Evolutionary conservation across 805 yeast species (phyloP).

Genomic region (Nakazawaea pomicola): DNA sequence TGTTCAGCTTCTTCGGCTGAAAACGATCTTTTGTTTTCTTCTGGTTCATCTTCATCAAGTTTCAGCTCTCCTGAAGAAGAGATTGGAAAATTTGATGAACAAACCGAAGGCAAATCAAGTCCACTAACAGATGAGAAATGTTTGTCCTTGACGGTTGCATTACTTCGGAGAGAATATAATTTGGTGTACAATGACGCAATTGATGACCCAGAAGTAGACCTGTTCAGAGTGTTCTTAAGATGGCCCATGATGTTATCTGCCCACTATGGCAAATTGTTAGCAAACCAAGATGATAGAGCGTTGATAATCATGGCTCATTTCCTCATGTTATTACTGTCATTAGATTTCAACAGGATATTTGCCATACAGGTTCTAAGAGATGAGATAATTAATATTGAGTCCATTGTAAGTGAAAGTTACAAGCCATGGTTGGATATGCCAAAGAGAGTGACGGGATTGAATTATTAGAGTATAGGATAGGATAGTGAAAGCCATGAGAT

Average conservation of each 20-base stretch:
- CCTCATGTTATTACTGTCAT: slow-evolving; percentile 3
- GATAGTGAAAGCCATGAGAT: too few relatives aligned
- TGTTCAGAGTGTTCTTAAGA: neutral
- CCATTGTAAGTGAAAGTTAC: slow-evolving; percentile 1
- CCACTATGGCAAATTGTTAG: neutral
- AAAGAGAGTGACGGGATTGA: neutral
- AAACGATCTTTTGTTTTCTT: too few relatives aligned
- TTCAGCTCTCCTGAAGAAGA: too few relatives aligned
- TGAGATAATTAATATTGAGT: slow-evolving; percentile 6
- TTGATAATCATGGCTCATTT: slow-evolving; percentile 10
- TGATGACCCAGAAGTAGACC: neutral
- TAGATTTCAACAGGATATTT: neutral
- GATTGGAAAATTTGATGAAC: neutral
- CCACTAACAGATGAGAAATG: neutral
- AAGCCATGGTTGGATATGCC: slow-evolving; percentile 7
- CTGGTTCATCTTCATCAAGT: too few relatives aligned
- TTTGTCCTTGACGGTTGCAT: slow-evolving; percentile 17
- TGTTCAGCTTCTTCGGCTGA: neutral
- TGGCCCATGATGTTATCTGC: slow-evolving; percentile 8
- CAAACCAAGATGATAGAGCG: slow-evolving; percentile 1
- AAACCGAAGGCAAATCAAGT: neutral
- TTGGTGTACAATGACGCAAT: slow-evolving; percentile 20
- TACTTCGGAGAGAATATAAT: slow-evolving; percentile 20
- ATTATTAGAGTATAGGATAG: too few relatives aligned
- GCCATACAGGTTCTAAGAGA: neutral